Conservation (phyloP, 2,329 filamentous ascomycete genomes). For the Myriosclerotinia curreyana region DNA sequence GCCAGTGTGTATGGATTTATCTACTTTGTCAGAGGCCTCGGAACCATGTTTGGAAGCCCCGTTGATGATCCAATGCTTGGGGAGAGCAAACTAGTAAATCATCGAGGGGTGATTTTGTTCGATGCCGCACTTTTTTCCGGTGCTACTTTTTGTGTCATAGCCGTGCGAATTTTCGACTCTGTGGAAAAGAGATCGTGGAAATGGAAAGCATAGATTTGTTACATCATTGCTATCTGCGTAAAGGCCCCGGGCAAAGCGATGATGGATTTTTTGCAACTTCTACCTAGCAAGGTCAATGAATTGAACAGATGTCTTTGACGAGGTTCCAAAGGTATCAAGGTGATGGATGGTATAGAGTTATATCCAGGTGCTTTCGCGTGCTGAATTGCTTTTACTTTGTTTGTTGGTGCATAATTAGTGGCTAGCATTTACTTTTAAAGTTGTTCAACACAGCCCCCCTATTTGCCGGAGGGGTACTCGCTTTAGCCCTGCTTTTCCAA, state of each 20-base stretch:
- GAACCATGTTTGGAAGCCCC: constrained; percentile 46
- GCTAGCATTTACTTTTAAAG: too few species aligned
- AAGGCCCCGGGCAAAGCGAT: not conserved
- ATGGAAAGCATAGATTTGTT: constrained; percentile 40
- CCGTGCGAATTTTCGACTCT: constrained; percentile 45
- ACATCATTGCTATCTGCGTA: not conserved
- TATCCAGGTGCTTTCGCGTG: too few species aligned
- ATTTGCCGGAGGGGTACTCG: too few species aligned
- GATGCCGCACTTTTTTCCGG: constrained; percentile 42
- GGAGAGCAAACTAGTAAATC: constrained; percentile 39
- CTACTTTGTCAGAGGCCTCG: constrained; percentile 45
- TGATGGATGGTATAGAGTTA: too few species aligned
- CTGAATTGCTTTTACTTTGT: too few species aligned
- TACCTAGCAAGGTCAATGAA: not conserved
- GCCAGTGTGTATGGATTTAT: constrained; percentile 49
- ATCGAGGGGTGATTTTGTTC: constrained; percentile 42
- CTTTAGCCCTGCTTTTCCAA: too few species aligned
- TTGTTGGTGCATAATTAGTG: too few species aligned
- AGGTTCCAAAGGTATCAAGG: too few species aligned
- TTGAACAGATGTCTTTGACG: too few species aligned
- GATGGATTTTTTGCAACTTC: not conserved
- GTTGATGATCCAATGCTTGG: constrained; percentile 46
- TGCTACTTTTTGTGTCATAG: constrained; percentile 42
- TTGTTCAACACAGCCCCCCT: too few species aligned
- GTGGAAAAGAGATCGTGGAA: constrained; percentile 42